These are phyloP conservation scores for Calocybe gambosa DNA, from an alignment of 1,284 basidiomycete genomes.

Conservation along the genomic window DNA sequence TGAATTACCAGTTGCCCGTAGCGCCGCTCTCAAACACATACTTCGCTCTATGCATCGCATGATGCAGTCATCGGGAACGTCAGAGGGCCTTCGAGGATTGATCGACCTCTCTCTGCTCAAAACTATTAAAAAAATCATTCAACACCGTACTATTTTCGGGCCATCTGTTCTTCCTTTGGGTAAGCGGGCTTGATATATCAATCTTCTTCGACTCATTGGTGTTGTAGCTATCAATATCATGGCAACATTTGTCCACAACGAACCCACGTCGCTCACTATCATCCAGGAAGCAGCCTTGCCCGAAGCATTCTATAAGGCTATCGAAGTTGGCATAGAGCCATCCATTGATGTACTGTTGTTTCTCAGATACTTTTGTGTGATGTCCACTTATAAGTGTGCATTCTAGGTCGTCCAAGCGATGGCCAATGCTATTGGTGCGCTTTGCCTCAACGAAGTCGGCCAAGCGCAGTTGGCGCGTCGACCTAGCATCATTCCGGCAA, in stretches of 20 bases:
- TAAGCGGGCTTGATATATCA: slow-evolving; percentile 26
- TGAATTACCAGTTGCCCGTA: slow-evolving; percentile 60
- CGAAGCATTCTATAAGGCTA: slow-evolving; percentile 80
- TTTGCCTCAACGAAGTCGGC: slow-evolving; percentile 91
- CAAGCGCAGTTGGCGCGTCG: slow-evolving; percentile 76
- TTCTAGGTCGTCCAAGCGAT: slow-evolving; percentile 82
- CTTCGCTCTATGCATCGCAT: slow-evolving; percentile 92
- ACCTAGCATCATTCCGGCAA: slow-evolving; percentile 75
- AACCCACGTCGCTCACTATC: slow-evolving; percentile 89
- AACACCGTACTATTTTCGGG: slow-evolving; percentile 80
- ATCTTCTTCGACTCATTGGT: slow-evolving; percentile 1
- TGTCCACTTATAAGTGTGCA: slow-evolving; percentile 7
- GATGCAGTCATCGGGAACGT: slow-evolving; percentile 92
- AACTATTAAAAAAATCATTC: slow-evolving; percentile 86
- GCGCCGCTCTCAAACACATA: slow-evolving; percentile 83
- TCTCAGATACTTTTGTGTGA: not conserved
- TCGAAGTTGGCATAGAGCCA: slow-evolving; percentile 79
- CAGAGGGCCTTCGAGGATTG: slow-evolving; percentile 91
- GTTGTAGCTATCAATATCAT: slow-evolving; percentile 87
- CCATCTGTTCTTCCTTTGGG: slow-evolving; percentile 81
- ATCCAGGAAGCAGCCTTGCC: slow-evolving; percentile 93
- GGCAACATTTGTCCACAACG: slow-evolving; percentile 98
- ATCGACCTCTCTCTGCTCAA: slow-evolving; percentile 88
- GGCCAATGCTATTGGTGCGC: slow-evolving; percentile 93
- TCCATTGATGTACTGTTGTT: not conserved